Evolutionary conservation across 768 basidiomycete species (phyloP).

Genomic region (Xerocomus spinulosus): DNA sequence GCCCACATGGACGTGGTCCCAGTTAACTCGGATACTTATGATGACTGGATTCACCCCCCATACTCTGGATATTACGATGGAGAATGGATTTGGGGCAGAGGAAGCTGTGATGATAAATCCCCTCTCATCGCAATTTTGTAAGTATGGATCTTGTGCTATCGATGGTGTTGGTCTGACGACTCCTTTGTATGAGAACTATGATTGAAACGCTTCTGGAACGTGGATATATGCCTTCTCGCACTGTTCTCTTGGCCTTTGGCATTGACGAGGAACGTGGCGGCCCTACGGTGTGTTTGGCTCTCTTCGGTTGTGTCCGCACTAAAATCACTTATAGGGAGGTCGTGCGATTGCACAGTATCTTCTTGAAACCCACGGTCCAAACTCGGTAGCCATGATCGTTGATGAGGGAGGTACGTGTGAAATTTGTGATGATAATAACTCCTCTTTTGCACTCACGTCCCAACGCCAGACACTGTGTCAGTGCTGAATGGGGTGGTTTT

Average conservation of each 20-base stretch:
- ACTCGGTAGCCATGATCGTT: not conserved
- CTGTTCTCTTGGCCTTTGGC: constrained; percentile 35
- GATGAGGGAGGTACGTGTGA: not conserved
- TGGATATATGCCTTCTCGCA: constrained; percentile 28
- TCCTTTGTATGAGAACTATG: constrained; percentile 22
- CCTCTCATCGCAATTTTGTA: constrained; percentile 33
- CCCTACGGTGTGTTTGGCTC: constrained; percentile 28
- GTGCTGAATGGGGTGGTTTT: not conserved
- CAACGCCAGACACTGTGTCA: not conserved
- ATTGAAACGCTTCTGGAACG: constrained; percentile 26
- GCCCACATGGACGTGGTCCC: not conserved
- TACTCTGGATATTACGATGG: constrained; percentile 31
- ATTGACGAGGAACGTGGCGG: constrained; percentile 45
- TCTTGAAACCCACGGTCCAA: constrained; percentile 4
- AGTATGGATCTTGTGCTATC: constrained; percentile 1
- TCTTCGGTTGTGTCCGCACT: not conserved
- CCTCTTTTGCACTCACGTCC: not conserved
- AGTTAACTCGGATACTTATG: not conserved
- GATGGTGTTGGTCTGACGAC: not conserved
- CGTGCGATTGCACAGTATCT: constrained; percentile 35
- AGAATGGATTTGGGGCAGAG: constrained; percentile 46
- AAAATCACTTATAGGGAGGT: constrained; percentile 35
- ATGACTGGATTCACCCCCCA: constrained; percentile 38
- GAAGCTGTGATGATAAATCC: constrained; percentile 43
- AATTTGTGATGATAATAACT: not conserved